Evolutionary conservation across 306 rosid genomes (phyloP).

Genomic region (cucumber (Cucumis sativus)): Cucumber_9930_V3 NC_026658.2:524501-525000

Average conservation of each 20-base stretch:
- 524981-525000: not conserved
- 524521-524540: too few species aligned
- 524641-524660: slow-evolving; percentile 4
- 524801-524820: slow-evolving; percentile 78
- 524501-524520: slow-evolving; percentile 58
- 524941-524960: not conserved
- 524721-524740: slow-evolving; percentile 49
- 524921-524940: not conserved
- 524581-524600: too few species aligned
- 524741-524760: slow-evolving; percentile 71
- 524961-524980: not conserved
- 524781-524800: slow-evolving; percentile 56
- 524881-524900: slow-evolving; percentile 89
- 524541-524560: too few species aligned
- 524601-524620: not conserved
- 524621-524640: not conserved
- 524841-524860: slow-evolving; percentile 64
- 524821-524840: slow-evolving; percentile 63
- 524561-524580: too few species aligned
- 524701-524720: slow-evolving; percentile 46
- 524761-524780: slow-evolving; percentile 41
- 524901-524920: slow-evolving; percentile 27
- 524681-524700: not conserved
- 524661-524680: not conserved
- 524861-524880: slow-evolving; percentile 77